phyloP scores from a whole-genome alignment of 2,329 filamentous ascomycete genomes.

The Neofusicoccum kwambonambiense region DNA sequence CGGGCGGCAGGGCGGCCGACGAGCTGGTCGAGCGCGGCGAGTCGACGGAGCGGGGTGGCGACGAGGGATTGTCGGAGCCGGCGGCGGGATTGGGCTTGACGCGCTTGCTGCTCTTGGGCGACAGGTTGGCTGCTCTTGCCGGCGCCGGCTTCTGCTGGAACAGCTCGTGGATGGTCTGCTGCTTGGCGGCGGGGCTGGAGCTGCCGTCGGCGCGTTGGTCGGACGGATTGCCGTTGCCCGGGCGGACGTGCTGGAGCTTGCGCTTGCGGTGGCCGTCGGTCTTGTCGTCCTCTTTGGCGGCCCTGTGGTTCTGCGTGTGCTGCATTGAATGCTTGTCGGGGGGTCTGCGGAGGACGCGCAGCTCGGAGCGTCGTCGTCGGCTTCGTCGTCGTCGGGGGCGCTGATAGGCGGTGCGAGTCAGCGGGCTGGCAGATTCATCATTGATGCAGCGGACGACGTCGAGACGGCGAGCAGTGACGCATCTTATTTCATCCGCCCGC shows the following conservation, averaged over 20 bases:
- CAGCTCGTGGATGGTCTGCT: constrained; percentile 46
- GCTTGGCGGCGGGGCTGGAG: constrained; percentile 19
- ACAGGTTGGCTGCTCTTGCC: constrained; percentile 22
- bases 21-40: constrained; percentile 18
- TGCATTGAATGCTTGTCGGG: constrained; percentile 16
- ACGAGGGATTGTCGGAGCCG: neutral
- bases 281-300: constrained; percentile 16
- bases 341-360: neutral
- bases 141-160: constrained; percentile 34
- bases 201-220: neutral
- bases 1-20: constrained; percentile 29
- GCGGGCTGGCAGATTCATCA: neutral
- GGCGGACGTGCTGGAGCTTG: constrained; percentile 17
- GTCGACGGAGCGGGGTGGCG: constrained; percentile 30
- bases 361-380: constrained; percentile 1
- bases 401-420: constrained; percentile 12
- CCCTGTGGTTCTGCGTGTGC: constrained; percentile 12
- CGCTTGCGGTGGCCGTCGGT: constrained; percentile 18
- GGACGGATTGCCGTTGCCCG: neutral
- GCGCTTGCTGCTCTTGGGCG: constrained; percentile 42
- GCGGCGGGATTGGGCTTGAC: constrained; percentile 20
- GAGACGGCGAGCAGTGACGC: constrained; percentile 3
- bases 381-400: neutral
- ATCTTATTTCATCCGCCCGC: constrained; percentile 14
- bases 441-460: neutral